Evolutionary conservation across 2,329 filamentous ascomycete species (phyloP).

Genomic region (Colletotrichum sansevieriae): DNA sequence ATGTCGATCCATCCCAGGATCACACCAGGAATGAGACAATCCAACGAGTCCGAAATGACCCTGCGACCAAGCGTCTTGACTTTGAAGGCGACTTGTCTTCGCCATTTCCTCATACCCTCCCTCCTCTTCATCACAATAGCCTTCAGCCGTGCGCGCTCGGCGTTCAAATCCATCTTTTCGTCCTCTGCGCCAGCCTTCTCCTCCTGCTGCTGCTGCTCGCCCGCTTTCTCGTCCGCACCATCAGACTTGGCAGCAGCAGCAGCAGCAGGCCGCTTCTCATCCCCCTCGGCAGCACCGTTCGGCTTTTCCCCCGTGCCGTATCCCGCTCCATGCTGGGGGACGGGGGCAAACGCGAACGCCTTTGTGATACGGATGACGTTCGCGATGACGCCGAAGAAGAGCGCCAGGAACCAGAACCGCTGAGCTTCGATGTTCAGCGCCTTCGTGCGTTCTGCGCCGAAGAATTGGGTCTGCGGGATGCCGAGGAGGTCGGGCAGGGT

Average conservation of each 20-base stretch:
- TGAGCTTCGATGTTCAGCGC: constrained; percentile 70
- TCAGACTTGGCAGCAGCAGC: not conserved
- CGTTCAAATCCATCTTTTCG: constrained; percentile 42
- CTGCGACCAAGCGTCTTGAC: constrained; percentile 57
- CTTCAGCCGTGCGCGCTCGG: constrained; percentile 54
- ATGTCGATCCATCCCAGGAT: constrained; percentile 72
- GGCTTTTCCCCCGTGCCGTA: constrained; percentile 45
- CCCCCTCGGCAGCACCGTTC: constrained; percentile 36
- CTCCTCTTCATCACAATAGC: constrained; percentile 50
- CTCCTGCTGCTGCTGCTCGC: constrained; percentile 21
- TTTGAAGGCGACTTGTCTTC: constrained; percentile 48
- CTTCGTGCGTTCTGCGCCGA: constrained; percentile 63
- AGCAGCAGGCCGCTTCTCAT: constrained; percentile 40
- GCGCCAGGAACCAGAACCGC: constrained; percentile 77
- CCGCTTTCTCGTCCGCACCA: constrained; percentile 5
- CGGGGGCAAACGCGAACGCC: constrained; percentile 52
- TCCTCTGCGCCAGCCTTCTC: not conserved
- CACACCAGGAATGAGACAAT: constrained; percentile 72
- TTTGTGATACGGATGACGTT: constrained; percentile 58
- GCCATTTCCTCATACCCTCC: constrained; percentile 49
- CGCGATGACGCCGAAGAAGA: constrained; percentile 64
- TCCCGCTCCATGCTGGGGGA: constrained; percentile 49
- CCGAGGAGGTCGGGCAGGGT: constrained; percentile 70
- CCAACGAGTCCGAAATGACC: constrained; percentile 69
- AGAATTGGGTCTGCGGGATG: constrained; percentile 61